Percentiles rank a stretch among this genome's conserved stretches.
Evolutionary conservation across 2,329 filamentous ascomycete genomes (phyloP).

Genomic region (Gaeumannomyces sp.): DNA sequence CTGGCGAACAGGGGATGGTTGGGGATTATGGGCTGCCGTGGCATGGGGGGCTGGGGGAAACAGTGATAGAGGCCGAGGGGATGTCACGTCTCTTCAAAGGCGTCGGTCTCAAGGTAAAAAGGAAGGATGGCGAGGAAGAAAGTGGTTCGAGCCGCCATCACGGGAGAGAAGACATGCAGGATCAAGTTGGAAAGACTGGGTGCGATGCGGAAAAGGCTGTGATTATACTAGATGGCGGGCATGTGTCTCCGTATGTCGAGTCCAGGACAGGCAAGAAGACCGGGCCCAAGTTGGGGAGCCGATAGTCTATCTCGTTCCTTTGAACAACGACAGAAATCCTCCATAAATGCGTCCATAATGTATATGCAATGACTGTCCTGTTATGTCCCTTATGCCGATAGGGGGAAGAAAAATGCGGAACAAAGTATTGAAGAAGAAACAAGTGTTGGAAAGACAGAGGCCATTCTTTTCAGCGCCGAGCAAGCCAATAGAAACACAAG

Average conservation of each 20-base stretch:
- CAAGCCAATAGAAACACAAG: not conserved
- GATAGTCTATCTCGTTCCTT: too few species aligned
- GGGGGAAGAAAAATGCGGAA: not conserved
- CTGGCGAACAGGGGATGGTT: too few species aligned
- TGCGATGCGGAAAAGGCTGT: not conserved
- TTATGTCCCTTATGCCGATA: not conserved
- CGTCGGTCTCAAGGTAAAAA: too few species aligned
- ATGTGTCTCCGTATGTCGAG: not conserved
- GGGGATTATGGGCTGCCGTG: too few species aligned
- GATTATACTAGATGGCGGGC: not conserved
- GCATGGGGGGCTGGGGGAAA: too few species aligned
- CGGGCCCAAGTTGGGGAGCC: not conserved
- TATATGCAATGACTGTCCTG: not conserved
- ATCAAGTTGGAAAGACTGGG: not conserved
- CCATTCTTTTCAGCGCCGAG: not conserved
- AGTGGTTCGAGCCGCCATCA: not conserved
- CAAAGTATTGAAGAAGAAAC: not conserved
- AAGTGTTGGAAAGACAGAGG: conserved; percentile 1
- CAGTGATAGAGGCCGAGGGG: not conserved
- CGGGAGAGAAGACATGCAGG: not conserved
- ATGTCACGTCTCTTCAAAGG: too few species aligned
- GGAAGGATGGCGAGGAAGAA: too few species aligned
- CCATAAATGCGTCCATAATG: not conserved
- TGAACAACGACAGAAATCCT: not conserved
- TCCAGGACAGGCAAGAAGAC: not conserved